Conservation (phyloP, 371 early-diverging fungal species). For the Mycotypha africana region DNA sequence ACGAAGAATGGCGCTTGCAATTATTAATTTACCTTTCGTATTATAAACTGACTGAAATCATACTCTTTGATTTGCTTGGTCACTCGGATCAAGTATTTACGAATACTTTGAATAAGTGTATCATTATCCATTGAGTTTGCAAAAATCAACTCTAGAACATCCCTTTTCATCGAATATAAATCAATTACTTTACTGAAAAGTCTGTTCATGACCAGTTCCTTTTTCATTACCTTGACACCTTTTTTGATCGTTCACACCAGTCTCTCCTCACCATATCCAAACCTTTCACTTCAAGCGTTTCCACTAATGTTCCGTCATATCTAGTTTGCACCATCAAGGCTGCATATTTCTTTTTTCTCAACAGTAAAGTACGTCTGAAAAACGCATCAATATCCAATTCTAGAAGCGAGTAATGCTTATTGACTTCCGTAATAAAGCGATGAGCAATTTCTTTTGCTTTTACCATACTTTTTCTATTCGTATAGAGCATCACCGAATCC, state of each 20-base stretch:
- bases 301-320: constrained; percentile 39
- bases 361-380: constrained; percentile 87
- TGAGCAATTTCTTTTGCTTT: constrained; percentile 73
- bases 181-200: no score
- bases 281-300: constrained; percentile 87
- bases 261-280: constrained; percentile 95
- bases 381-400: constrained; percentile 97
- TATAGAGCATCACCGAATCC: constrained; percentile 99
- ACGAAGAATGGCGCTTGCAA: no score
- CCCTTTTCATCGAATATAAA: no score
- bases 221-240: constrained; percentile 75
- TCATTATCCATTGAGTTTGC: no score
- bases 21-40: no score
- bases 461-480: constrained; percentile 56
- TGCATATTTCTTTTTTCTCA: constrained; percentile 99
- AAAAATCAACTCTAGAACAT: no score
- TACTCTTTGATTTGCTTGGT: no score
- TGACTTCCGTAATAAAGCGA: constrained; percentile 77
- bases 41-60: no score
- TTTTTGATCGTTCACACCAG: constrained; percentile 88
- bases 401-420: constrained; percentile 81
- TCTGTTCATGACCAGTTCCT: no score
- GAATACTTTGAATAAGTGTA: no score
- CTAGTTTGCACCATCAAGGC: constrained; percentile 63
- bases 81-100: no score